Evolutionary conservation across 2,329 filamentous ascomycete genomes (phyloP).

Genomic region (Apiospora kogelbergensis): DNA sequence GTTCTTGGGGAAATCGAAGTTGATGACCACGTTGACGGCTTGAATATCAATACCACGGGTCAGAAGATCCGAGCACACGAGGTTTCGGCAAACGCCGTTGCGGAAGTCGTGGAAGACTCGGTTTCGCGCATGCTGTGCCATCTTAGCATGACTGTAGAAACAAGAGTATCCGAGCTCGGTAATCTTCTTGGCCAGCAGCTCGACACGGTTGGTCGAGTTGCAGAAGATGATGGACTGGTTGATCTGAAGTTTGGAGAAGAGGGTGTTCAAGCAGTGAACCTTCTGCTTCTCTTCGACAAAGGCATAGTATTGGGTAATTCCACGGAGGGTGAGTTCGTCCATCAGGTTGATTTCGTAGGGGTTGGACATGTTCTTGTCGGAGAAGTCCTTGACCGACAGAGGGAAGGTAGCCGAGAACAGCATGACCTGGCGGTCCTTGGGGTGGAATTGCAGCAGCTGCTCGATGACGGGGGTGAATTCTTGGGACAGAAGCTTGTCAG

Average conservation of each 20-base stretch:
- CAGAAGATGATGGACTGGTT: slow-evolving; percentile 99
- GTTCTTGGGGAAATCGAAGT: slow-evolving; percentile 99
- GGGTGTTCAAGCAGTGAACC: slow-evolving; percentile 96
- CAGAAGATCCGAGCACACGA: slow-evolving; percentile 95
- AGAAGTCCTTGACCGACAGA: slow-evolving; percentile 95
- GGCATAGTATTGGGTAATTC: slow-evolving; percentile 98
- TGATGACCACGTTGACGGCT: slow-evolving; percentile 99
- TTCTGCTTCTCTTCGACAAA: slow-evolving; percentile 99
- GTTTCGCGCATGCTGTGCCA: slow-evolving; percentile 96
- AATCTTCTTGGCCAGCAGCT: slow-evolving; percentile 97
- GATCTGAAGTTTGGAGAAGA: slow-evolving; percentile 98
- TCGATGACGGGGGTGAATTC: slow-evolving; percentile 98
- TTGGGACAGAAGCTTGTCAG: slow-evolving; percentile 93
- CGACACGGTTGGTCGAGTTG: slow-evolving; percentile 97
- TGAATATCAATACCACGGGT: slow-evolving; percentile 99
- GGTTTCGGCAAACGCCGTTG: slow-evolving; percentile 94
- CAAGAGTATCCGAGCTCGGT: slow-evolving; percentile 98
- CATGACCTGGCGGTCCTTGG: slow-evolving; percentile 98
- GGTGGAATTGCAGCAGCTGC: slow-evolving; percentile 91
- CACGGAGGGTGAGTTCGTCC: slow-evolving; percentile 96
- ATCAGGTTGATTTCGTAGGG: slow-evolving; percentile 99
- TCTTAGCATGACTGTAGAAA: slow-evolving; percentile 98
- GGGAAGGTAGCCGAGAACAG: slow-evolving; percentile 98
- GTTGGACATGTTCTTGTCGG: slow-evolving; percentile 93
- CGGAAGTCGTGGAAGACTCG: slow-evolving; percentile 99